Percentiles rank a stretch among this genome's conserved stretches.
These are phyloP conservation scores for Venturia carpophila DNA, from an alignment of 2,329 filamentous ascomycete genomes.

Conservation along the genomic window DNA sequence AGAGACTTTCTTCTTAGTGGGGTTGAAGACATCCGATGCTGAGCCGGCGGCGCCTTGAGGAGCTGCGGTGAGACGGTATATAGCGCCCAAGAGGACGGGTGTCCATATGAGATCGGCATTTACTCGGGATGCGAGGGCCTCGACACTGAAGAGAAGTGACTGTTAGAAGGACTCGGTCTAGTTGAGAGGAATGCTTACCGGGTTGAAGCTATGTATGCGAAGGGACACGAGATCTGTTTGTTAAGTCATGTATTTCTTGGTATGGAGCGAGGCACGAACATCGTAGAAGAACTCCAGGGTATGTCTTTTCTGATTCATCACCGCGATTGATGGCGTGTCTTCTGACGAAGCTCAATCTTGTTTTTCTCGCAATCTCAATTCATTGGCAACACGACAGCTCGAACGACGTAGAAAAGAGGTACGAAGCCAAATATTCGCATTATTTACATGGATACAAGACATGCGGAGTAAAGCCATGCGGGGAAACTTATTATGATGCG, in stretches of 20 bases:
- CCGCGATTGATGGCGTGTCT: not conserved
- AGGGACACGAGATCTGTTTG: constrained; percentile 29
- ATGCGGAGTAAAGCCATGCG: not conserved
- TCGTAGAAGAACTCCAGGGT: constrained; percentile 28
- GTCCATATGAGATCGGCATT: constrained; percentile 24
- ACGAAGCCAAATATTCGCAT: not conserved
- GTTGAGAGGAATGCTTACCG: not conserved
- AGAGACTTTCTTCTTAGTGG: constrained; percentile 29
- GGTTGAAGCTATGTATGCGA: constrained; percentile 33
- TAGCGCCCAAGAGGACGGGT: constrained; percentile 30
- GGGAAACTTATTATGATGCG: not conserved
- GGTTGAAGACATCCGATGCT: constrained; percentile 30
- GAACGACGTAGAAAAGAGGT: not conserved
- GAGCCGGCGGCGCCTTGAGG: constrained; percentile 31
- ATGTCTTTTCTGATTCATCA: not conserved
- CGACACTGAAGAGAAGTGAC: constrained; percentile 21
- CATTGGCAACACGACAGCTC: not conserved
- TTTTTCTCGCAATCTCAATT: not conserved
- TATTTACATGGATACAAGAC: not conserved
- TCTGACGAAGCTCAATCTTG: not conserved
- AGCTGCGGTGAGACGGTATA: constrained; percentile 31
- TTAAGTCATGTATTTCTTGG: not conserved
- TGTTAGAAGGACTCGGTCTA: not conserved
- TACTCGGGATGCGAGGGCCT: constrained; percentile 27
- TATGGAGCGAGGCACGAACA: constrained; percentile 15